A percentile compares a stretch with the other conserved stretches of the same genome.
Evolutionary conservation across 352 stramenopile species (phyloP).

Genomic region (Phytophthora chlamydospora): DNA sequence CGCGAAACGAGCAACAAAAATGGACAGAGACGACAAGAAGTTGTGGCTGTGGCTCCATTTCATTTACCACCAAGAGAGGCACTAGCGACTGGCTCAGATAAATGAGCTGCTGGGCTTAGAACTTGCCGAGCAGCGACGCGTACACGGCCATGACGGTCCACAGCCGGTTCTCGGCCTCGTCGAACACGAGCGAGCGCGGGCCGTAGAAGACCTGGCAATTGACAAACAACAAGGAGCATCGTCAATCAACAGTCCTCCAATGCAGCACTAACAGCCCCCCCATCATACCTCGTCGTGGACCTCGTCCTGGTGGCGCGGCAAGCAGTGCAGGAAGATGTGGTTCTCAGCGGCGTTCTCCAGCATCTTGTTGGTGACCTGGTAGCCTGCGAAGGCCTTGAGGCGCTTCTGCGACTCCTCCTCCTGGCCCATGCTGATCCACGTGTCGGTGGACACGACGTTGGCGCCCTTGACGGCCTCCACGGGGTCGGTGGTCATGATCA

Average conservation of each 20-base stretch:
- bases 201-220: constrained; percentile 92
- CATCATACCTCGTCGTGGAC: constrained; percentile 93
- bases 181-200: constrained; percentile 95
- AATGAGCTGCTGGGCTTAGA: constrained; percentile 16
- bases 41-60: constrained; percentile 24
- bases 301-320: constrained; percentile 97
- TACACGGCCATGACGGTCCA: constrained; percentile 99
- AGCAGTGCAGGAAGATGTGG: constrained; percentile 97
- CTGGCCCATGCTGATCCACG: constrained; percentile 97
- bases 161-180: constrained; percentile 98
- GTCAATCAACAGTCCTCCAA: neutral
- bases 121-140: constrained; percentile 52
- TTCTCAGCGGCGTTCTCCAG: constrained; percentile 90
- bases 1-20: constrained; percentile 21
- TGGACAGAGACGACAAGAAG: neutral
- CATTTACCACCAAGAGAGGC: constrained; percentile 18
- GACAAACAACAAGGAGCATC: neutral
- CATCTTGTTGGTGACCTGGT: constrained; percentile 94
- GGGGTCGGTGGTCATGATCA: constrained; percentile 90
- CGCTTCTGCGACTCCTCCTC: constrained; percentile 94
- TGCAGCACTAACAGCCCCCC: neutral
- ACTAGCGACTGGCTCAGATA: constrained; percentile 8
- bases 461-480: constrained; percentile 93
- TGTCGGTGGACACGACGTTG: constrained; percentile 97
- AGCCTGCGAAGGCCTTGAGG: constrained; percentile 95